Evolutionary conservation across 2,329 filamentous ascomycete species (phyloP).

Genomic region (Epichloe brachyelytri): DNA sequence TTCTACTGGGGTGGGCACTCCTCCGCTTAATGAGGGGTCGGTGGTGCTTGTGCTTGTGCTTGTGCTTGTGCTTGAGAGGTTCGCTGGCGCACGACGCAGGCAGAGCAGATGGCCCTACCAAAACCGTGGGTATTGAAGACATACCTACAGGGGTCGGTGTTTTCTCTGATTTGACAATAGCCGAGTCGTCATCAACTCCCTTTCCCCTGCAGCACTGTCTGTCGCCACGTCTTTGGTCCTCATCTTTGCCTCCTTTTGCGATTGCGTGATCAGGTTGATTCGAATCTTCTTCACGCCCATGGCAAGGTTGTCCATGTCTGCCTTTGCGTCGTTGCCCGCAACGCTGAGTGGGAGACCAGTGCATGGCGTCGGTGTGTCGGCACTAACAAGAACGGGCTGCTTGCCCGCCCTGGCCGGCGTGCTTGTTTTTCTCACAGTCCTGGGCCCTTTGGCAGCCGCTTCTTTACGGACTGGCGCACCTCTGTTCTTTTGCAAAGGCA

Average conservation of each 20-base stretch:
- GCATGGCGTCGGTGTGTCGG: slow-evolving; percentile 7
- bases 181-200: background rate
- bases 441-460: slow-evolving; percentile 17
- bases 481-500: slow-evolving; percentile 50
- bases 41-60: slow-evolving; percentile 5
- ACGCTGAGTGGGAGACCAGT: slow-evolving; percentile 1
- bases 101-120: background rate
- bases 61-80: slow-evolving; percentile 4
- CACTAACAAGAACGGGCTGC: slow-evolving; percentile 6
- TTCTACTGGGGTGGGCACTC: slow-evolving; percentile 13
- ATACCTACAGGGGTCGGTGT: background rate
- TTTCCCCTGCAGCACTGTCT: background rate
- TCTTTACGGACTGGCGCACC: slow-evolving; percentile 31
- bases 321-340: slow-evolving; percentile 9
- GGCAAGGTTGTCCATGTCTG: slow-evolving; percentile 42
- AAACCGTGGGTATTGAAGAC: background rate
- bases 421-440: slow-evolving; percentile 24
- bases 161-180: background rate
- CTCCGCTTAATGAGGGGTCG: slow-evolving; percentile 13
- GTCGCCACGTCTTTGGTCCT: slow-evolving; percentile 5
- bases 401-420: slow-evolving; percentile 10
- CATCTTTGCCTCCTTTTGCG: slow-evolving; percentile 42
- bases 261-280: slow-evolving; percentile 46
- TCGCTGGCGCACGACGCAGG: background rate
- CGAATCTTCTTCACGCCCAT: slow-evolving; percentile 50